A percentile compares a stretch with the other conserved stretches of the same genome.
Evolutionary conservation across 805 yeast species (phyloP).

Genomic region (Kodamaea jinghongensis): DNA sequence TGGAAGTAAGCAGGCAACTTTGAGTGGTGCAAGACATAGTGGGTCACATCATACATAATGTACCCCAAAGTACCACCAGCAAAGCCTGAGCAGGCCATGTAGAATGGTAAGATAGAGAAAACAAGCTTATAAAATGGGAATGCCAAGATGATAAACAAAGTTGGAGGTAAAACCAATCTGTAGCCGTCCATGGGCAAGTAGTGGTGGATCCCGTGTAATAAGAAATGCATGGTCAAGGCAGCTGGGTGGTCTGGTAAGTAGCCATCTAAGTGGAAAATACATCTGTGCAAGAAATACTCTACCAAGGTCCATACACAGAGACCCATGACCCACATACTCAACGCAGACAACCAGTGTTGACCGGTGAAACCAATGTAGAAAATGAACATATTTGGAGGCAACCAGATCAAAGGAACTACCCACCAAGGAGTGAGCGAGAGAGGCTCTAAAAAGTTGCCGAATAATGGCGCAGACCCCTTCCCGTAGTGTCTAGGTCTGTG

Average conservation of each 20-base stretch:
- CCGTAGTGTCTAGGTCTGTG: slow-evolving; percentile 99
- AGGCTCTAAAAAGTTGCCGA: slow-evolving; percentile 94
- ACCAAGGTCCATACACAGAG: slow-evolving; percentile 88
- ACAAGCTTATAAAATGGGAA: slow-evolving; percentile 81
- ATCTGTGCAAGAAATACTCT: slow-evolving; percentile 86
- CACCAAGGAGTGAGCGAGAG: slow-evolving; percentile 91
- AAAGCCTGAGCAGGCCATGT: slow-evolving; percentile 86
- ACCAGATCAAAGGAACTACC: slow-evolving; percentile 84
- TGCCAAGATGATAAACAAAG: slow-evolving; percentile 68
- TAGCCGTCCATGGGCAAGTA: slow-evolving; percentile 94
- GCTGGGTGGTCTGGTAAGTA: slow-evolving; percentile 77
- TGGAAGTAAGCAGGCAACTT: slow-evolving; percentile 75
- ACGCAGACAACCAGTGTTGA: slow-evolving; percentile 45
- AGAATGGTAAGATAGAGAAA: slow-evolving; percentile 71
- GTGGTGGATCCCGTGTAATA: slow-evolving; percentile 95
- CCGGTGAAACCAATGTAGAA: slow-evolving; percentile 56
- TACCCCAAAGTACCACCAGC: slow-evolving; percentile 97
- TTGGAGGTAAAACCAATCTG: slow-evolving; percentile 95
- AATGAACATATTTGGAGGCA: slow-evolving; percentile 71
- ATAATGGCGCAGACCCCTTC: slow-evolving; percentile 91
- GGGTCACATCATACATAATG: slow-evolving; percentile 88
- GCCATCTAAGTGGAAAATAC: slow-evolving; percentile 87
- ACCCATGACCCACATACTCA: slow-evolving; percentile 72
- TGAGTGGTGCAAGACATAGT: slow-evolving; percentile 89
- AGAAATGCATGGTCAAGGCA: slow-evolving; percentile 80